Base-by-base conservation (phyloP, 2,329 filamentous ascomycete genomes). In the Ampelomyces quisqualis region DNA sequence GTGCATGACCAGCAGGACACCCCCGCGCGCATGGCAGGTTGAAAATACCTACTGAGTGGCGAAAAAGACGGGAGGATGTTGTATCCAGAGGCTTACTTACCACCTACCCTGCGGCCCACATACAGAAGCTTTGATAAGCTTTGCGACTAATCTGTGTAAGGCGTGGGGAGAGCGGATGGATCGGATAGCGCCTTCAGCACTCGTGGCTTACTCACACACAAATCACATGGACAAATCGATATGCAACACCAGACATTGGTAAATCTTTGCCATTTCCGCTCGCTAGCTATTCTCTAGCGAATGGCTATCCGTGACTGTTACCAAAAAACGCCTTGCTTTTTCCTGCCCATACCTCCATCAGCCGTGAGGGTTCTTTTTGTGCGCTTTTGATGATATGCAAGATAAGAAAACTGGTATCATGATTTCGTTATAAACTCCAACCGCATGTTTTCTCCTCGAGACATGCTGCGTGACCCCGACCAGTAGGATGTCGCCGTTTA, bases 341-440 rank as follows among this genome's bases (percentile, higher is more conserved):
- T 38, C 45, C 48, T 43, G 38, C 34, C 41, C 49, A 51, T 45
- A 40, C 34, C 40, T 38, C 47, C 42, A 45, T 21, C 32, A 43
- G 35, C 39, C 46, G 45, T 39, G 43, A 49, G 32, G 34, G 31
- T 27, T 47, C 34, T 47, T 59, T 59, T 59, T 49, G 35, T 47
- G 46, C 35, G 47, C 51, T 53, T 45, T 48, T 35, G 38, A 33
- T 47, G 44, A 43, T 40, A 41, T 14, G 34, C 43, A 44, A 35
- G 18, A 43, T 13, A 51, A 53, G 33, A 36, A 46, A 53, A 49
- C n/a, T 43, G 42, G 37, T 49, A 47, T 57, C 51, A 35, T 55
- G 18, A 51, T 40, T 17, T 58, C 55, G 43, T n/a, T n/a, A n/a
- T 61, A 40, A 51, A 42, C 38, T 23, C 22, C 32, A 6, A 23